Base-by-base conservation (phyloP, 2,329 filamentous ascomycete genomes). In the Cladosporium sp. region DNA sequence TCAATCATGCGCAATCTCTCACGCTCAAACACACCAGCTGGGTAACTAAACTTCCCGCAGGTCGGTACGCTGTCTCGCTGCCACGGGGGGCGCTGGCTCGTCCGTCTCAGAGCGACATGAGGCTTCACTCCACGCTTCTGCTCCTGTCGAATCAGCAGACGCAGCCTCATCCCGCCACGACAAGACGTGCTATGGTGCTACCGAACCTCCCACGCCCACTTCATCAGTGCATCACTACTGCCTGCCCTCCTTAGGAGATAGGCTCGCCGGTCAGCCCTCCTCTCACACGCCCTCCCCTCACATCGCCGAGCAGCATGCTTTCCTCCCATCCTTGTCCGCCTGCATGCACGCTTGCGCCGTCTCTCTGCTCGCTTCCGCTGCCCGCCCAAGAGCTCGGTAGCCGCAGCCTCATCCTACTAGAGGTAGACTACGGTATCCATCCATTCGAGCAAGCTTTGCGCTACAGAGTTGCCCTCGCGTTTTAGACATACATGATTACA, bases 381-480 rank as follows among this genome's bases (percentile, higher is more conserved):
- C 33, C 35, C 43, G 43, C 43, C 43, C 43, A 47, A 35, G 33
- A 47, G 43, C 43, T 47, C 43, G 43, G 43, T 39, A 47, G 22
- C 22, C 35, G 25, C 43, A 39, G 35, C 43, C 43, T 47, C 43
- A 43, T 43, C 19, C 32, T 30, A 38, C 32, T 46, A n/a, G 19
- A 27, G 25, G 43, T n/a, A n/a, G n/a, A n/a, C 43, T 46, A 30
- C 15, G 20, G 36, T 38, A 39, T n/a, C n/a, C n/a, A 11, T 20
- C 35, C 43, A 18, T 12, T 29, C 20, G 36, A 11, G 20, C 33
- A 46, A 41, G 18, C 38, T 25, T 16, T 12, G 20, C 46, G 38
- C 46, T 49, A 49, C 38, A 41, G 38, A 41, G 38, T 45, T 51
- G 38, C 38, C 39, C 38, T 43, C 41, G 41, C 40, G 46, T 49